Evolutionary conservation across 202 grass and related monocot genomes (phyloP), one percentile per base, ranked within the genome.

Genomic region (Setaria viridis): DNA sequence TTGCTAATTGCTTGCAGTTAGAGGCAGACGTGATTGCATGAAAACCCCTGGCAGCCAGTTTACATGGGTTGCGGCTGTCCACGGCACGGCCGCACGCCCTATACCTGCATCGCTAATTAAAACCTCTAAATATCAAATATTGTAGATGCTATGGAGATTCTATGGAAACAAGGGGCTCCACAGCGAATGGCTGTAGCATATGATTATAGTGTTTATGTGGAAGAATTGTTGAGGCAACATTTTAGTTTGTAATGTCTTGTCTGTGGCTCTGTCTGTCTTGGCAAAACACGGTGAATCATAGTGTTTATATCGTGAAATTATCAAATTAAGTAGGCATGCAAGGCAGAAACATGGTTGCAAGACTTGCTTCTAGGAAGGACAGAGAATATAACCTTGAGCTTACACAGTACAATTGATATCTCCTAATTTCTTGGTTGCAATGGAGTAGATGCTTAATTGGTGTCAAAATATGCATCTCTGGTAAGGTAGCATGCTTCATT

Each of bases 131-230:
- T 62, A 35, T 67, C 7, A 73, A 71, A 41, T 3, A 32, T 76
- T 62, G 51, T 68, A 47, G 59, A 34, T 76, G 75, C 68, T 30
- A 41, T 39, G 7, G 67, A 80, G 20, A 41, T 85, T 84, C 15
- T 71, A 66, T 14, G 50, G 34, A 72, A 53, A 47, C 46, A 25
- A 60, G 16, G 8, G 51, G 72, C 4, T 32, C 4, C 14, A 17
- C 63, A 3, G 2, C 7, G 0, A 11, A 17, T 19, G 25, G 47
- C 7, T 53, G 70, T 15, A 19, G 13, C 70, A 73, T 51, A 49
- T 8, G 16, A 53, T 74, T 55, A 25, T 25, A 55, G 30, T 55
- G 9, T 74, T 74, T 55, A 49, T 50, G 12, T 72, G 69, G 45
- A 72, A 50, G 2, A 50, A 21, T 14, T 0, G 0, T 72, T 9